Evolutionary conservation across 2,329 filamentous ascomycete species (phyloP).

Genomic region (Penicillium nordicum): DNA sequence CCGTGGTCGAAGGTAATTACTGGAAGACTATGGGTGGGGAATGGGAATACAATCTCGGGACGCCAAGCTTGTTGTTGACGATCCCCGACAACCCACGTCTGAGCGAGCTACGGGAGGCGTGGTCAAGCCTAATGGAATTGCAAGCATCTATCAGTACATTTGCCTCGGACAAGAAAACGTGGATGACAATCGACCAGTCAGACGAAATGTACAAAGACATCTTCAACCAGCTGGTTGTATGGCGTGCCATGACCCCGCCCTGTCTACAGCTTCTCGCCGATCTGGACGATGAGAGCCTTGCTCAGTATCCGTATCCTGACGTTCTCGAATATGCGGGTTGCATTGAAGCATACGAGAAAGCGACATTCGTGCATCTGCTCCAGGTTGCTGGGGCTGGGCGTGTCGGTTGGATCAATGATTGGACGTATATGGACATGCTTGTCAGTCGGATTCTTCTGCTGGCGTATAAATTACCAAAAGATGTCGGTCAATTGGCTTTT

Average conservation of each 20-base stretch:
- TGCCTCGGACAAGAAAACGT: constrained; percentile 31
- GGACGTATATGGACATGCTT: constrained; percentile 27
- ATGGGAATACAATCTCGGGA: constrained; percentile 39
- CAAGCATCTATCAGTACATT: constrained; percentile 33
- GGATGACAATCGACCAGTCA: constrained; percentile 29
- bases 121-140: constrained; percentile 36
- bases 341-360: constrained; percentile 38
- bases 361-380: constrained; percentile 35
- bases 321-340: constrained; percentile 36
- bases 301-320: constrained; percentile 28
- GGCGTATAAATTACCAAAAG: constrained; percentile 31
- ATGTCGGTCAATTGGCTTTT: constrained; percentile 33
- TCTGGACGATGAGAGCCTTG: constrained; percentile 29
- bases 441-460: constrained; percentile 30
- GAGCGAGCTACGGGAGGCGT: constrained; percentile 29
- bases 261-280: constrained; percentile 27
- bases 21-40: constrained; percentile 39
- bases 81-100: constrained; percentile 23
- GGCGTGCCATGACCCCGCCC: constrained; percentile 30
- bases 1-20: constrained; percentile 38
- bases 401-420: constrained; percentile 26
- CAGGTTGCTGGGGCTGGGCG: constrained; percentile 32
- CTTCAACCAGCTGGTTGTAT: constrained; percentile 27
- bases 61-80: constrained; percentile 27
- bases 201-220: constrained; percentile 31